Evolutionary conservation across 2,329 filamentous ascomycete genomes (phyloP).

Genomic region (Cordyceps javanica): DNA sequence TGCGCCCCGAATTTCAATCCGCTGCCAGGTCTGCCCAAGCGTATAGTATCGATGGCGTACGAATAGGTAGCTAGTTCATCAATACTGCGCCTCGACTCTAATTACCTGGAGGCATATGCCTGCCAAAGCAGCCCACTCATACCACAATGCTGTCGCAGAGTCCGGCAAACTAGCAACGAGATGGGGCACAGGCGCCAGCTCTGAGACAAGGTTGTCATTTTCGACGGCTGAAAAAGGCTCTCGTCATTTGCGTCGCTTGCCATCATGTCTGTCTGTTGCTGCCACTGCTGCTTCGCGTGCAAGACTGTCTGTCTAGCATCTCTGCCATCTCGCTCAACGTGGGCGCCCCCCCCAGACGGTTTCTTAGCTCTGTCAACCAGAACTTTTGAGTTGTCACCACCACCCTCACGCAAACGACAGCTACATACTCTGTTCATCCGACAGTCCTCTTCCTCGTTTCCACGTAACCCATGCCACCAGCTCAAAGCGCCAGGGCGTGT

Average conservation of each 20-base stretch:
- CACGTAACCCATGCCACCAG: not conserved
- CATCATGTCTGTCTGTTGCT: not conserved
- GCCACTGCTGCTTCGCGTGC: not conserved
- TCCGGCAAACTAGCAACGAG: not conserved
- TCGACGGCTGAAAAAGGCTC: not conserved
- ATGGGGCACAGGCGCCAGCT: not conserved
- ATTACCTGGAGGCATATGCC: constrained; percentile 2
- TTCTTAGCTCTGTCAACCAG: too few relatives aligned
- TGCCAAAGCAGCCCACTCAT: constrained; percentile 2
- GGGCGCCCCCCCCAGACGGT: too few relatives aligned
- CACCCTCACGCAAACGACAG: not conserved
- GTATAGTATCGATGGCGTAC: too few relatives aligned
- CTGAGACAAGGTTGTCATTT: constrained; percentile 3
- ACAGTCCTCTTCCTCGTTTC: not conserved
- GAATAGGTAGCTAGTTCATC: too few relatives aligned
- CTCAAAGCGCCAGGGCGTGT: not conserved
- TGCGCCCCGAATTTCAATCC: not conserved
- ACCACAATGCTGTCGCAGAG: constrained; percentile 5
- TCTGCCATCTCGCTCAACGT: not conserved
- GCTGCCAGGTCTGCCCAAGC: not conserved
- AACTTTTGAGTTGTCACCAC: not conserved
- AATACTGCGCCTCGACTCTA: constrained; percentile 2
- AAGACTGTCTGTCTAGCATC: too few relatives aligned
- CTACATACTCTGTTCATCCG: not conserved
- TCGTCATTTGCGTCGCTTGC: not conserved